A percentile compares a stretch with the other conserved stretches of the same genome.
phyloP scores from a whole-genome alignment of 129 eudicot genomes.

The Centrapalus pauciflorus region DNA sequence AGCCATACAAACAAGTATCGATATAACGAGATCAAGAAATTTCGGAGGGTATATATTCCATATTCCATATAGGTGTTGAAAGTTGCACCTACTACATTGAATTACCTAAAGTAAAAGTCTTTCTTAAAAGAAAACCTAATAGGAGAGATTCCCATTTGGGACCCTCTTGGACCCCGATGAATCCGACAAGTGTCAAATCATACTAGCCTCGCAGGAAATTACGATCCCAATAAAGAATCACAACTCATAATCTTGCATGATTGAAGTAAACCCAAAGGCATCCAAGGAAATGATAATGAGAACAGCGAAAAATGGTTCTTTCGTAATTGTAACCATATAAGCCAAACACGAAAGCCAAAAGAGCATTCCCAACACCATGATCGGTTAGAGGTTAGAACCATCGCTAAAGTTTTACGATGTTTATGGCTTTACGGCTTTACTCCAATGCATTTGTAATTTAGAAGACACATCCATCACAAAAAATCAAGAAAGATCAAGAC shows the following conservation, averaged over 20 bases:
- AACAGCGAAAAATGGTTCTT: conserved; percentile 1
- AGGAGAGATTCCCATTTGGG: conserved; percentile 15
- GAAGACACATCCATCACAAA: too few species aligned
- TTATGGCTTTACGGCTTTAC: too few species aligned
- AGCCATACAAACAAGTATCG: background rate
- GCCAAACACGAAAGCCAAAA: conserved; percentile 25
- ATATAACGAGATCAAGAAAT: background rate
- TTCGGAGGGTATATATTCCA: background rate
- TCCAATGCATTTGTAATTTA: too few species aligned
- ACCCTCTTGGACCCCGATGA: conserved; percentile 17
- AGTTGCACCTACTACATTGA: conserved; percentile 26
- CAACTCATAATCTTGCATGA: conserved; percentile 21
- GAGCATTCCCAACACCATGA: conserved; percentile 15
- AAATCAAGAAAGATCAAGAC: background rate
- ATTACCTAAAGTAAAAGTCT: conserved; percentile 29
- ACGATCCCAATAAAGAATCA: conserved; percentile 24
- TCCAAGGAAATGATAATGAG: conserved; percentile 26
- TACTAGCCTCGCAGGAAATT: background rate
- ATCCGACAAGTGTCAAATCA: conserved; percentile 5
- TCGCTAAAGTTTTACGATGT: too few species aligned
- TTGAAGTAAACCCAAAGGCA: conserved; percentile 30
- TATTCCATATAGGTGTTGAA: conserved; percentile 2
- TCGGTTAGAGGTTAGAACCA: background rate
- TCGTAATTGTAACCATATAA: background rate
- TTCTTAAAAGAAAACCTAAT: conserved; percentile 8